A percentile compares a stretch with the other conserved stretches of the same genome.
These are phyloP conservation scores for Brassica juncea DNA, from an alignment of 345 rosid genomes.

Conservation along the genomic window DNA sequence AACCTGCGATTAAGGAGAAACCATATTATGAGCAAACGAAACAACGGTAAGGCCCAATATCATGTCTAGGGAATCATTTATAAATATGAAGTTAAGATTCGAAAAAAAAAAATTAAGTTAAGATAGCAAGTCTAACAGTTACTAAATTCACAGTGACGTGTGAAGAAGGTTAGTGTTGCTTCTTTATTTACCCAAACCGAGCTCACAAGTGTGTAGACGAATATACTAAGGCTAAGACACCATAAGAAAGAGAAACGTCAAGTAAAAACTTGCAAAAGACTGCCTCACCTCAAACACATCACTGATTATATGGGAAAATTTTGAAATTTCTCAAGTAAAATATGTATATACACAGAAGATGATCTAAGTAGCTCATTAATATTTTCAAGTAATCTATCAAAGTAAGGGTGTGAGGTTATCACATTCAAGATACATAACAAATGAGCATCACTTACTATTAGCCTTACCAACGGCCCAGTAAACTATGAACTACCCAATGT, in stretches of 20 bases:
- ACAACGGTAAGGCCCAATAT: background rate
- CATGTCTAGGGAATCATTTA: background rate
- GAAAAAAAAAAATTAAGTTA: background rate
- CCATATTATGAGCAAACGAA: constrained; percentile 25
- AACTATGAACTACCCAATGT: constrained; percentile 6
- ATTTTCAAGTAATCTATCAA: constrained; percentile 4
- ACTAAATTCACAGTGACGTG: background rate
- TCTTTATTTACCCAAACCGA: constrained; percentile 3
- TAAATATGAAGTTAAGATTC: constrained; percentile 14
- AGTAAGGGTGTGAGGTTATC: background rate
- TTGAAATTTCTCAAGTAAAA: background rate
- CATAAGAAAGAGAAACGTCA: background rate
- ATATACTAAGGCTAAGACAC: constrained; percentile 15
- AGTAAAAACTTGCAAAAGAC: background rate
- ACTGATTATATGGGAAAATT: background rate
- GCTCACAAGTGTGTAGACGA: background rate
- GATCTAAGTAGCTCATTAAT: constrained; percentile 8
- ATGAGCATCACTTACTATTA: constrained; percentile 15
- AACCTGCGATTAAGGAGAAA: constrained; percentile 58
- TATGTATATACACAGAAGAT: background rate
- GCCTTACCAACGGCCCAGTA: constrained; percentile 18
- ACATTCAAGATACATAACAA: constrained; percentile 18
- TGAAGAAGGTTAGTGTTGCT: constrained; percentile 4
- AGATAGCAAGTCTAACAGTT: constrained; percentile 17
- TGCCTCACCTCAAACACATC: background rate